These are phyloP conservation scores for Wickerhamiella musiphila DNA, from an alignment of 805 yeast species.

Conservation along the genomic window DNA sequence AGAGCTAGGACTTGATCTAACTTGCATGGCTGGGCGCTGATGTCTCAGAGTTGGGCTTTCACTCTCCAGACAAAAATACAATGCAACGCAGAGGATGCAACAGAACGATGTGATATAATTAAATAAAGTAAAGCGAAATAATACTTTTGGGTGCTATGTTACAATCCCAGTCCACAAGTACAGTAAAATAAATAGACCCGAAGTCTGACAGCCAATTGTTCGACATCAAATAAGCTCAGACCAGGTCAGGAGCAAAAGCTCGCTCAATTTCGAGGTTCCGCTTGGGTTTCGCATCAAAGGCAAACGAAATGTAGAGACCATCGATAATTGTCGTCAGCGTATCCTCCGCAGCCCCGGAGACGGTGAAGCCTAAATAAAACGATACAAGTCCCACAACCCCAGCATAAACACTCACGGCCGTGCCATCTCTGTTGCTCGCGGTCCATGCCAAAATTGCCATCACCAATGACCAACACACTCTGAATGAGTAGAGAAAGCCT, in stretches of 20 bases:
- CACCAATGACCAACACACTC: conserved; percentile 21
- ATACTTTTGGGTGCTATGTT: too few species aligned
- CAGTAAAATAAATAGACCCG: too few species aligned
- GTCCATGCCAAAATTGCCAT: conserved; percentile 26
- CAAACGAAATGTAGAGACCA: conserved; percentile 22
- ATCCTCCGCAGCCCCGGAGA: conserved; percentile 28
- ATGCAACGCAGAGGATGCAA: too few species aligned
- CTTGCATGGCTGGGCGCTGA: too few species aligned
- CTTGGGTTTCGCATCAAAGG: conserved; percentile 18
- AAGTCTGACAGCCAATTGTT: too few species aligned
- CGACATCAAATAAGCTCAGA: conserved; percentile 1
- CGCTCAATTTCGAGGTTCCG: conserved; percentile 20
- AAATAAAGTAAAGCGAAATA: too few species aligned
- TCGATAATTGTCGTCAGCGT: conserved; percentile 23
- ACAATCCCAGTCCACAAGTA: too few species aligned
- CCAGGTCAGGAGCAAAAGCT: conserved; percentile 8
- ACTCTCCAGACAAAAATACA: too few species aligned
- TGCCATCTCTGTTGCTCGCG: conserved; percentile 22
- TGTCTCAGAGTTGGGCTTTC: too few species aligned
- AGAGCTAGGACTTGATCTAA: too few species aligned
- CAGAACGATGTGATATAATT: too few species aligned
- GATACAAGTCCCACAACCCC: conserved; percentile 25
- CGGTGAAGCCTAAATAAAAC: conserved; percentile 26
- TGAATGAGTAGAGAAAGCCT: conserved; percentile 22
- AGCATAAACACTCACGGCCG: conserved; percentile 23